Percentiles rank a stretch among this genome's conserved stretches.
Evolutionary conservation across 768 basidiomycete genomes (phyloP).

Genomic region (Paxillus rubicundulus): DNA sequence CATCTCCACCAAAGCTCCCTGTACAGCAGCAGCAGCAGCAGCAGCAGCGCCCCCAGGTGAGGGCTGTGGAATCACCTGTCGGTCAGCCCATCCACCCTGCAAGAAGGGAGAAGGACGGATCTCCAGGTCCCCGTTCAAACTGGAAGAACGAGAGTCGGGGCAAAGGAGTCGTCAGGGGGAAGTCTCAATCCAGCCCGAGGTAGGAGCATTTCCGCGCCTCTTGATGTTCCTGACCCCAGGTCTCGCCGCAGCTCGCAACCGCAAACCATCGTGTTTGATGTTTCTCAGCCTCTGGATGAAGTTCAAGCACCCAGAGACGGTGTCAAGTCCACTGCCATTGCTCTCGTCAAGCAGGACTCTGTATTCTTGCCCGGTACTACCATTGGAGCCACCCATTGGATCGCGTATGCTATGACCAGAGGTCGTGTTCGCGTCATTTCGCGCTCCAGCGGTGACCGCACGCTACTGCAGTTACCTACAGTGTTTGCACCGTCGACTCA

Average conservation of each 20-base stretch:
- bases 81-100: constrained; percentile 38
- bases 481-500: constrained; percentile 60
- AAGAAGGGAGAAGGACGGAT: constrained; percentile 67
- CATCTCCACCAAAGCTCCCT: constrained; percentile 64
- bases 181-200: constrained; percentile 58
- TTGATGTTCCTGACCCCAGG: constrained; percentile 1
- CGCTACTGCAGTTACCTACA: constrained; percentile 70
- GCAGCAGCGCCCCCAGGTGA: constrained; percentile 44
- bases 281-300: constrained; percentile 67
- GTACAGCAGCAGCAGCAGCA: constrained; percentile 38
- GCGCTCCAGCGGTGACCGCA: constrained; percentile 83
- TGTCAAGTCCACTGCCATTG: constrained; percentile 88
- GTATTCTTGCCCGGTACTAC: constrained; percentile 84
- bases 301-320: constrained; percentile 72
- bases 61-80: constrained; percentile 50
- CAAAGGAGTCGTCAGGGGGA: constrained; percentile 39
- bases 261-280: constrained; percentile 74
- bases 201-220: constrained; percentile 26
- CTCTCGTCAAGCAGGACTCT: constrained; percentile 81
- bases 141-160: constrained; percentile 37
- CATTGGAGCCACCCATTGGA: constrained; percentile 90
- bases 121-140: constrained; percentile 58
- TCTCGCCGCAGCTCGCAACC: constrained; percentile 47
- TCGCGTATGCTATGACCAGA: constrained; percentile 90
- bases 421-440: constrained; percentile 90